Evolutionary conservation across 2,329 filamentous ascomycete genomes (phyloP).

Genomic region (Fusarium udum): DNA sequence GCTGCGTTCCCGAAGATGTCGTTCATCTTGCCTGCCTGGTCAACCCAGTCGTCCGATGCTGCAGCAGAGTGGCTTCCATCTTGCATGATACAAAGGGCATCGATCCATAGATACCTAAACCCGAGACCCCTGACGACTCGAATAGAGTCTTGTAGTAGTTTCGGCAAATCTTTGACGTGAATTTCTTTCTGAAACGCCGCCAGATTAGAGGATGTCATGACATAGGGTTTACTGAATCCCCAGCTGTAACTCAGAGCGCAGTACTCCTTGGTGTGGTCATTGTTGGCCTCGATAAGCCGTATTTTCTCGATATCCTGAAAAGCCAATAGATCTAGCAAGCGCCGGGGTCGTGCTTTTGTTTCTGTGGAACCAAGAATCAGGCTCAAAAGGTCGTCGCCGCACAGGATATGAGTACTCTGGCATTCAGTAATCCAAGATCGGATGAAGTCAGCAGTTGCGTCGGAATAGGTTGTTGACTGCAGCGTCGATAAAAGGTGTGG

Average conservation of each 20-base stretch:
- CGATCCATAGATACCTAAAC: neutral
- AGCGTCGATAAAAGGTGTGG: neutral
- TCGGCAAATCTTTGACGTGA: neutral
- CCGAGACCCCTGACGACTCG: neutral
- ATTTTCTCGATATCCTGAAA: neutral
- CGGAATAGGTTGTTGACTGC: neutral
- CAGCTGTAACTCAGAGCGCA: neutral
- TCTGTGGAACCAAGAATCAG: neutral
- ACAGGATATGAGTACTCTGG: neutral
- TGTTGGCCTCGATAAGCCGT: neutral
- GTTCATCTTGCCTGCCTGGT: neutral
- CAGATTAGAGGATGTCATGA: neutral
- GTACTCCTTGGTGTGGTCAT: neutral
- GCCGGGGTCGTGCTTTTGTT: neutral
- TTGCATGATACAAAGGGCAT: neutral
- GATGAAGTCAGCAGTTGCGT: neutral
- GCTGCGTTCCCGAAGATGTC: neutral
- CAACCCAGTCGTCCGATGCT: neutral
- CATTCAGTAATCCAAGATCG: neutral
- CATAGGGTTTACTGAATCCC: neutral
- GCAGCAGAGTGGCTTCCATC: neutral
- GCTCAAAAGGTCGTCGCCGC: neutral
- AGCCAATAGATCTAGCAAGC: neutral
- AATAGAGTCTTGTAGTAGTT: neutral
- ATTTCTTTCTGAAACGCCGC: neutral